These are phyloP conservation scores for Circinella umbellata DNA, from an alignment of 371 early-diverging fungal genomes.

Conservation along the genomic window DNA sequence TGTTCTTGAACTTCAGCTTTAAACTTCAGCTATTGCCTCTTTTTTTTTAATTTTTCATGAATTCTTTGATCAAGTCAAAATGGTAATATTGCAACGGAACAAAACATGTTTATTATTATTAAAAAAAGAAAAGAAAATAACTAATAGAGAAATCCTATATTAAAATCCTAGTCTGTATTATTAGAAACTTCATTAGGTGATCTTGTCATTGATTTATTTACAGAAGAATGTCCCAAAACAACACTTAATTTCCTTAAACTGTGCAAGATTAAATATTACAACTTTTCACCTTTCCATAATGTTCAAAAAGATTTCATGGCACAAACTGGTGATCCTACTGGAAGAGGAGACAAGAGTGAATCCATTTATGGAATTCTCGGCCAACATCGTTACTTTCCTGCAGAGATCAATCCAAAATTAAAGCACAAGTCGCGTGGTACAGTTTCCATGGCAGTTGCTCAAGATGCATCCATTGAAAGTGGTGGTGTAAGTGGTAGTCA, in stretches of 20 bases:
- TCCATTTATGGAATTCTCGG: conserved; percentile 72
- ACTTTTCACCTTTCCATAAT: conserved; percentile 85
- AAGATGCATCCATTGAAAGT: conserved; percentile 42
- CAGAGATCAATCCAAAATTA: conserved; percentile 86
- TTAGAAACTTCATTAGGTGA: conserved; percentile 94
- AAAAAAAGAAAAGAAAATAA: too few relatives aligned
- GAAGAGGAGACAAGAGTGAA: conserved; percentile 83
- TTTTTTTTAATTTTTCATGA: too few relatives aligned
- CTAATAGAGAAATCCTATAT: too few relatives aligned
- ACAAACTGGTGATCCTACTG: conserved; percentile 89
- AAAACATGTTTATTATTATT: too few relatives aligned
- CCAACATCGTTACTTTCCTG: conserved; percentile 74
- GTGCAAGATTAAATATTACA: conserved; percentile 94
- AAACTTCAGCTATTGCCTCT: too few relatives aligned
- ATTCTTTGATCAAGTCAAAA: too few relatives aligned
- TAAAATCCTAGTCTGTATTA: conserved; percentile 61
- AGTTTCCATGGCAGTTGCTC: conserved; percentile 84
- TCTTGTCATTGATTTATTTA: conserved; percentile 91
- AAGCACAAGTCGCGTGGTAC: conserved; percentile 85
- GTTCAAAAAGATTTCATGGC: conserved; percentile 90
- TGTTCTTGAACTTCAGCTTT: too few relatives aligned
- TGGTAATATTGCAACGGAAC: too few relatives aligned
- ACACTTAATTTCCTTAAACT: conserved; percentile 91
- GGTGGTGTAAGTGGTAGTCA: conserved; percentile 83
- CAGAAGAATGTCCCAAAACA: conserved; percentile 76